Conservation (phyloP, 2,329 filamentous ascomycete species). For the Didymella segeticola region DNA sequence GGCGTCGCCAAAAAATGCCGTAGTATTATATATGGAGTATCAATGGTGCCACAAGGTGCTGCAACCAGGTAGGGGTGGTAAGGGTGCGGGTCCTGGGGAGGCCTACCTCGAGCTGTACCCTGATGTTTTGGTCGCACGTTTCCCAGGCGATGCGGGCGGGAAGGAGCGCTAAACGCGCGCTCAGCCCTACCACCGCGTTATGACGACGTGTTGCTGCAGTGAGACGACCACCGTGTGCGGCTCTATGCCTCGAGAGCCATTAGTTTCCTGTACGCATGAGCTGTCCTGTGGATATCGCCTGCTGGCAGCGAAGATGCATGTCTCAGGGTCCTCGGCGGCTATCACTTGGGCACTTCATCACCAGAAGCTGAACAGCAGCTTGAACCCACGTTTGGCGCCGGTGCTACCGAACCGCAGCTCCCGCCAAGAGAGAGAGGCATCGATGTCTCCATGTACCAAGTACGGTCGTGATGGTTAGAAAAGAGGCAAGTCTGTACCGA, state of each 20-base stretch:
- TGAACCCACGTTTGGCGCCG: neutral
- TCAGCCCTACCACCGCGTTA: slow-evolving; percentile 23
- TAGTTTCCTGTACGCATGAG: slow-evolving; percentile 8
- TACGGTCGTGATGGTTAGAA: neutral
- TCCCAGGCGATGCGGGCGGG: slow-evolving; percentile 34
- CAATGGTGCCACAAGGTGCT: slow-evolving; percentile 20
- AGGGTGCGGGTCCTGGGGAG: slow-evolving; percentile 26
- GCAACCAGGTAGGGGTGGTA: slow-evolving; percentile 34
- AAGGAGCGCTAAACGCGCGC: slow-evolving; percentile 26
- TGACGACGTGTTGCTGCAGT: slow-evolving; percentile 19
- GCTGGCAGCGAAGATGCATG: neutral
- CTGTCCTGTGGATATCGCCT: slow-evolving; percentile 6
- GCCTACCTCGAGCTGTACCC: slow-evolving; percentile 17
- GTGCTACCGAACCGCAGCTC: neutral
- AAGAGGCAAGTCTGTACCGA: too few species aligned
- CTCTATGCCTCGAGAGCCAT: neutral
- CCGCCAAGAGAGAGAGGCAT: neutral
- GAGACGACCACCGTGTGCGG: slow-evolving; percentile 8
- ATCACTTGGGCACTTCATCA: neutral
- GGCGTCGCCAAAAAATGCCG: slow-evolving; percentile 24
- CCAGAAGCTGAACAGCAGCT: neutral
- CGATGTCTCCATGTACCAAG: neutral
- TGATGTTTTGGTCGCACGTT: slow-evolving; percentile 28
- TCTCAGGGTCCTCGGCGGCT: neutral
- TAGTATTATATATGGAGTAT: slow-evolving; percentile 20